Conservation (phyloP, 2,329 filamentous ascomycete species). For the Talaromyces atroroseus region DNA sequence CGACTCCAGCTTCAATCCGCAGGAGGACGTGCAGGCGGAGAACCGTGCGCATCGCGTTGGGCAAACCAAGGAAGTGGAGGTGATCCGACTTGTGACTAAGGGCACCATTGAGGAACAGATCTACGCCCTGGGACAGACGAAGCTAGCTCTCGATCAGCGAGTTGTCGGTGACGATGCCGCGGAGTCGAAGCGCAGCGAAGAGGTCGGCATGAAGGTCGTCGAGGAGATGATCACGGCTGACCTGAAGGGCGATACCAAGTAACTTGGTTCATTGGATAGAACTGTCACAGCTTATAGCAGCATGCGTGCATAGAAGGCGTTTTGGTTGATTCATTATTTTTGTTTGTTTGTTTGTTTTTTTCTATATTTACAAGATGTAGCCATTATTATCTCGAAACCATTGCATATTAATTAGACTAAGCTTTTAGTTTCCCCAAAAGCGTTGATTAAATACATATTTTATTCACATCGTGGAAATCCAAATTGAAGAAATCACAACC, state of each 20-base stretch:
- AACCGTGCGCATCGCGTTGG: conserved; percentile 94
- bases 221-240: conserved; percentile 47
- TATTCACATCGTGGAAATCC: not conserved
- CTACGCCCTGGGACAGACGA: conserved; percentile 82
- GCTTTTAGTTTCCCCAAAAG: too few species aligned
- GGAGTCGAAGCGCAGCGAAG: conserved; percentile 47
- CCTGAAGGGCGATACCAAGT: conserved; percentile 19
- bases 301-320: too few species aligned
- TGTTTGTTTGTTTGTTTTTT: too few species aligned
- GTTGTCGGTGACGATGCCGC: conserved; percentile 57
- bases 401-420: not conserved
- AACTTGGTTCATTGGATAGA: too few species aligned
- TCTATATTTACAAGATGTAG: not conserved
- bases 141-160: conserved; percentile 78
- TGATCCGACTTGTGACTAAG: conserved; percentile 74
- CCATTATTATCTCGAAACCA: not conserved
- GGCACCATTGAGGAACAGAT: conserved; percentile 91
- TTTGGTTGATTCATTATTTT: too few species aligned
- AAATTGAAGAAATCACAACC: conserved; percentile 5
- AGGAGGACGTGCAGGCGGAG: conserved; percentile 97
- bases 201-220: conserved; percentile 45
- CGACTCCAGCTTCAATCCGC: conserved; percentile 94
- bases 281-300: too few species aligned
- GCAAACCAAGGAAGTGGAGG: conserved; percentile 83
- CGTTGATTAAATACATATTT: not conserved